Base-by-base conservation (phyloP, 2,329 filamentous ascomycete species). In the Neofusicoccum parvum region DNA sequence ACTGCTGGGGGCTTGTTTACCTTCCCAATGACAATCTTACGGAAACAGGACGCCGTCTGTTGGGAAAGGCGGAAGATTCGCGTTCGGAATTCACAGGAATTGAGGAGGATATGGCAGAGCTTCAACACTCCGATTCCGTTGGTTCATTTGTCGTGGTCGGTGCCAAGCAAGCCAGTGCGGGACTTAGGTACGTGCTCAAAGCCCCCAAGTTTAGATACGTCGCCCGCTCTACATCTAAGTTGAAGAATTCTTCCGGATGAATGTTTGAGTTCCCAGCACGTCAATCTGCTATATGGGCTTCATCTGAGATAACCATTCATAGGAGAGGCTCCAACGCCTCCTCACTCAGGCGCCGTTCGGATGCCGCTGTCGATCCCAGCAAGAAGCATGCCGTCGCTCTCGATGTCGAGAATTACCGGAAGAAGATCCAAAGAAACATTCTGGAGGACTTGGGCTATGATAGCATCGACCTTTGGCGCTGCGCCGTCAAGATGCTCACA, bases 351-450 rank as follows among this genome's bases (percentile, higher is more conserved):
- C 50, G 50, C n/a, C 49, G 49, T n/a, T 48, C 50, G 34, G 45
- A 59, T 20, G 1, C 32, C 45, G 32, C 32, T 6, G n/a, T 27
- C 9, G 64, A 65, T 32, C 15, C 46, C 6, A 23, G 48, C 32
- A 65, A 62, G 64, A 64, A 64, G 62, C 54, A 60, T 17, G n/a
- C 54, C 4, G 48, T 51, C 14, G 50, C 45, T 36, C 45, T 65
- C 5, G 56, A 62, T n/a, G 17, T 65, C 20, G 64, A 65, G n/a
- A 65, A 65, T 23, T 65, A 65, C 48, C 72, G 78, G n/a, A 79
- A 73, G 67, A 78, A 75, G 64, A 71, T 81, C 15, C 78, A 81
- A 69, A 74, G 78, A 15, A 73, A 74, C 15, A 71, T 73, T 48
- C 76, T 81, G 48, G 74, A 74, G 37, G 68, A 75, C 11, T 50